phyloP scores from a whole-genome alignment of 129 eudicot genomes.

The Rutidosis leptorrhynchoides region DNA sequence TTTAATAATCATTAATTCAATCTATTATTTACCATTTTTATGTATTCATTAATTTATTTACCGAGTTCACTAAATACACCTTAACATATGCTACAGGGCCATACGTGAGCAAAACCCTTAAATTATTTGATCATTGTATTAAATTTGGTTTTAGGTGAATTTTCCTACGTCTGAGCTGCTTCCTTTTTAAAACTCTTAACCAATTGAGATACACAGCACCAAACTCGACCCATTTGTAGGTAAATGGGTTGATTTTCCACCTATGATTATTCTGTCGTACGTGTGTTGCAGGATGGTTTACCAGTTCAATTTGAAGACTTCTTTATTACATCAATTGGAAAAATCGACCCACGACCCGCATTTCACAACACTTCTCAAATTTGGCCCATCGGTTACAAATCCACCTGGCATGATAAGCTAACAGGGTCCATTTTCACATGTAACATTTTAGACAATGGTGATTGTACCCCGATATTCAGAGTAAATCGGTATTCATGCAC shows the following conservation, averaged over 20 bases:
- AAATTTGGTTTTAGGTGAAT: not conserved
- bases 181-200: not conserved
- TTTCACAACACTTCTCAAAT: slow-evolving; percentile 60
- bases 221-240: not conserved
- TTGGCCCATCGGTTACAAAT: slow-evolving; percentile 91
- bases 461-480: slow-evolving; percentile 59
- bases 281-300: slow-evolving; percentile 54
- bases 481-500: slow-evolving; percentile 71
- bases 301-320: slow-evolving; percentile 88
- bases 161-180: not conserved
- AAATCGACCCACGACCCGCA: slow-evolving; percentile 57
- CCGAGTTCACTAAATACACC: too few species aligned
- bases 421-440: slow-evolving; percentile 78
- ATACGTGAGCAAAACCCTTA: too few species aligned
- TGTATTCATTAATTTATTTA: too few species aligned
- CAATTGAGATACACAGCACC: not conserved
- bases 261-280: not conserved
- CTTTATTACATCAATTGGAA: slow-evolving; percentile 58
- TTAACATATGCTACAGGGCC: too few species aligned
- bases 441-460: slow-evolving; percentile 70
- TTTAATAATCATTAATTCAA: too few species aligned
- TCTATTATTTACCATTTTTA: too few species aligned
- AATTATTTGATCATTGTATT: not conserved
- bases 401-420: slow-evolving; percentile 86
- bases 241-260: not conserved